Conservation (phyloP, 805 yeast species). For the Yamadazyma endophytica region DNA sequence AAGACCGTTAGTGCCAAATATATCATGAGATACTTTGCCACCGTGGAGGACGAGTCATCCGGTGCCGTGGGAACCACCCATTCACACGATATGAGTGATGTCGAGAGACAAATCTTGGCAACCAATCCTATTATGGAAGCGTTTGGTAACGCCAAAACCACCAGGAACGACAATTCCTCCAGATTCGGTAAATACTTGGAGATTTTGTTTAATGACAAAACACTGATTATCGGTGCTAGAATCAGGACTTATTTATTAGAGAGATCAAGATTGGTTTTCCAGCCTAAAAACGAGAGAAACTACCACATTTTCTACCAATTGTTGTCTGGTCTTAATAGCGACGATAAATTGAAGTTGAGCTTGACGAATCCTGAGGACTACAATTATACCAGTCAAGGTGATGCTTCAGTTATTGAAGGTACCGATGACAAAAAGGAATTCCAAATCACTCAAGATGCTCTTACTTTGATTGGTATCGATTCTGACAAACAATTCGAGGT, state of each 20-base stretch:
- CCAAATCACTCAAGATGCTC: slow-evolving; percentile 68
- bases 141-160: slow-evolving; percentile 96
- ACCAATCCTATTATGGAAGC: slow-evolving; percentile 98
- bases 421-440: slow-evolving; percentile 84
- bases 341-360: slow-evolving; percentile 53
- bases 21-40: slow-evolving; percentile 95
- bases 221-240: slow-evolving; percentile 88
- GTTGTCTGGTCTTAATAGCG: slow-evolving; percentile 63
- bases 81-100: slow-evolving; percentile 71
- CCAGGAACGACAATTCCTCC: slow-evolving; percentile 95
- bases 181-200: slow-evolving; percentile 96
- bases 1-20: slow-evolving; percentile 96
- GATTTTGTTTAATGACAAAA: slow-evolving; percentile 71
- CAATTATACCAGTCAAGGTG: slow-evolving; percentile 87
- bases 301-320: slow-evolving; percentile 94
- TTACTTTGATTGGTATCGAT: slow-evolving; percentile 72
- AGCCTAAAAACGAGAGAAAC: slow-evolving; percentile 86
- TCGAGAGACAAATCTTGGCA: slow-evolving; percentile 91
- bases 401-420: slow-evolving; percentile 63
- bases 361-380: slow-evolving; percentile 65
- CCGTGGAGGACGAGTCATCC: slow-evolving; percentile 57
- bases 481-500: slow-evolving; percentile 58
- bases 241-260: slow-evolving; percentile 90
- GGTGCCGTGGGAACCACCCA: slow-evolving; percentile 28
- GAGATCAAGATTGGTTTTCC: slow-evolving; percentile 91